These are phyloP conservation scores for Spergularia bocconei DNA, from an alignment of 148 eudicot genomes.

Conservation along the genomic window DNA sequence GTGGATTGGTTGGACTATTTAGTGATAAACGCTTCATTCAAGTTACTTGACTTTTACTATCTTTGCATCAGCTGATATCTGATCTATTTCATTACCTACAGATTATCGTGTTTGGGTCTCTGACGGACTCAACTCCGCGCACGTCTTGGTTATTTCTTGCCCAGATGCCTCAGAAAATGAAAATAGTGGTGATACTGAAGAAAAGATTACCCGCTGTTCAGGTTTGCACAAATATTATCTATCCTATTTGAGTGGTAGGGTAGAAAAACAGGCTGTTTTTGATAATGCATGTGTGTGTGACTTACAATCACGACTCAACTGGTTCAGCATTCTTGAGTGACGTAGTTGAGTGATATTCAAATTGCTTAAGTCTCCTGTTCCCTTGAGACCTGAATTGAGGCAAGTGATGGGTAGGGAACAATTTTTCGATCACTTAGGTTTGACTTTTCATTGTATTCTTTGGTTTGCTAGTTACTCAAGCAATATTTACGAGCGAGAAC, in stretches of 20 bases:
- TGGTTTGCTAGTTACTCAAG: conserved; percentile 49
- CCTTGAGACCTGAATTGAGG: not conserved
- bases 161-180: conserved; percentile 40
- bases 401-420: not conserved
- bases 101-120: conserved; percentile 77
- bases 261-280: not conserved
- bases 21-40: not conserved
- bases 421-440: not conserved
- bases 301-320: not conserved
- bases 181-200: conserved; percentile 33
- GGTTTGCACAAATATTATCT: conserved; percentile 35
- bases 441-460: not conserved
- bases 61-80: conserved; percentile 1
- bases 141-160: conserved; percentile 45
- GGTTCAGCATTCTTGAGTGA: not conserved
- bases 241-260: not conserved
- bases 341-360: not conserved
- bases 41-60: not conserved
- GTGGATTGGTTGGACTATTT: not conserved
- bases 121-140: conserved; percentile 65
- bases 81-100: conserved; percentile 35
- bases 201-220: conserved; percentile 47
- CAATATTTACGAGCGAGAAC: conserved; percentile 73
- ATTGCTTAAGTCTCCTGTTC: not conserved
- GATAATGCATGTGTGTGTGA: not conserved